Evolutionary conservation across 192 early-diverging fungal species (phyloP).

Genomic region (Coemansia sp.): DNA sequence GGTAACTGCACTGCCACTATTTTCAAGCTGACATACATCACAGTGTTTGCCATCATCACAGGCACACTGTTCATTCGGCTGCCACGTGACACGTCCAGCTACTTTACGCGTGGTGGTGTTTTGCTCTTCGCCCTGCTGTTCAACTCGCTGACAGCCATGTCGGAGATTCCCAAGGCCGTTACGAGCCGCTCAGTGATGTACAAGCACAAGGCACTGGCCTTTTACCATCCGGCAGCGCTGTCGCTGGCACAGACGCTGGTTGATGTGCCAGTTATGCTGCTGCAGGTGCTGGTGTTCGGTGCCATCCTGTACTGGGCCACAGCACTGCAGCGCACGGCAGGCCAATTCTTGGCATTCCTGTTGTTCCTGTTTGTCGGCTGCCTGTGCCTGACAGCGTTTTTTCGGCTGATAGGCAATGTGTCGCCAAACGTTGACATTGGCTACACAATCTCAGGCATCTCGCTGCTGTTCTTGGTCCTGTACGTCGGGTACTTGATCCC

Average conservation of each 20-base stretch:
- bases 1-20: conserved; percentile 59
- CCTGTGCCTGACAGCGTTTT: conserved; percentile 54
- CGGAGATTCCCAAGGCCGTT: conserved; percentile 67
- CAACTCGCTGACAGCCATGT: conserved; percentile 64
- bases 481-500: conserved; percentile 62
- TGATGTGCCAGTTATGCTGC: conserved; percentile 53
- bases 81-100: conserved; percentile 55
- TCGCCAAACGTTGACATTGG: conserved; percentile 58
- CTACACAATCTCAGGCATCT: conserved; percentile 58
- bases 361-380: conserved; percentile 52
- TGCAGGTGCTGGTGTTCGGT: conserved; percentile 55
- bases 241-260: no score
- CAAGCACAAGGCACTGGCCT: no score
- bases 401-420: conserved; percentile 57
- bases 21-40: conserved; percentile 57
- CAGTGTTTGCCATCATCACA: conserved; percentile 67
- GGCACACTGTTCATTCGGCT: conserved; percentile 69
- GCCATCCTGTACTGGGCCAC: conserved; percentile 62
- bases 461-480: conserved; percentile 58
- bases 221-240: no score
- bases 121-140: conserved; percentile 61
- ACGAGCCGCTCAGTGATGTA: no score
- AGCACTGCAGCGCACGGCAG: conserved; percentile 50
- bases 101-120: conserved; percentile 58
- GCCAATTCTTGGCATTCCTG: conserved; percentile 59